Conservation (phyloP, 2,329 filamentous ascomycete genomes). For the Zelopaecilomyces penicillatus region DNA sequence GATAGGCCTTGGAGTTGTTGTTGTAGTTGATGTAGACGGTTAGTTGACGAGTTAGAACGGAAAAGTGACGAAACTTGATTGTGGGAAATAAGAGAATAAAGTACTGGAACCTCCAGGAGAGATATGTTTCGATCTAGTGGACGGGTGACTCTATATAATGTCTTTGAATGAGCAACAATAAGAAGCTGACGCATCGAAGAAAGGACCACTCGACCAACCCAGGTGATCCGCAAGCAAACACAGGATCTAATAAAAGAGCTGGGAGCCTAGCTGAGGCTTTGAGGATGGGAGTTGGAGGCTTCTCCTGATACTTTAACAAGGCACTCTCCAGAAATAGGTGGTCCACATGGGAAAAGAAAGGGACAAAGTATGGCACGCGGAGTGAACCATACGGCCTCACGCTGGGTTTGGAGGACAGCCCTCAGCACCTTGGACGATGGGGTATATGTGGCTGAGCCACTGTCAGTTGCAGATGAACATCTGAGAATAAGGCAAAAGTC, state of each 20-base stretch:
- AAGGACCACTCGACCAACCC: conserved; percentile 9
- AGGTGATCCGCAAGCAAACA: conserved; percentile 9
- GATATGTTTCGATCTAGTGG: conserved; percentile 1
- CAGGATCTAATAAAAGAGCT: conserved; percentile 2
- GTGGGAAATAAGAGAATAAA: background rate
- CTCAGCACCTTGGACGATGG: too few species aligned
- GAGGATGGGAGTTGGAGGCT: background rate
- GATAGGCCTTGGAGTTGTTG: too few species aligned
- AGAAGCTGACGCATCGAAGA: background rate
- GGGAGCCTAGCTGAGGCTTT: conserved; percentile 5
- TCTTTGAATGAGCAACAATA: conserved; percentile 2
- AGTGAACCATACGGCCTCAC: conserved; percentile 3
- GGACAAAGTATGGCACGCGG: conserved; percentile 6
- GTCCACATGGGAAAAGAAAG: conserved; percentile 6
- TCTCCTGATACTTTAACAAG: background rate
- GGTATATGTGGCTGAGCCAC: too few species aligned
- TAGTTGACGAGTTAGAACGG: background rate
- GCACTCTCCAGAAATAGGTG: conserved; percentile 6
- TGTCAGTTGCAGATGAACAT: too few species aligned
- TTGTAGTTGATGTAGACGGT: background rate
- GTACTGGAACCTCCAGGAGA: background rate
- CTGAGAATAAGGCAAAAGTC: too few species aligned
- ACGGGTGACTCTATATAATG: conserved; percentile 4
- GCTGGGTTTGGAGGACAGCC: too few species aligned
- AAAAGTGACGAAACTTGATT: background rate